Evolutionary conservation across 495 filamentous ascomycete genomes (phyloP).

Genomic region (Trichocladium uniseriatum): DNA sequence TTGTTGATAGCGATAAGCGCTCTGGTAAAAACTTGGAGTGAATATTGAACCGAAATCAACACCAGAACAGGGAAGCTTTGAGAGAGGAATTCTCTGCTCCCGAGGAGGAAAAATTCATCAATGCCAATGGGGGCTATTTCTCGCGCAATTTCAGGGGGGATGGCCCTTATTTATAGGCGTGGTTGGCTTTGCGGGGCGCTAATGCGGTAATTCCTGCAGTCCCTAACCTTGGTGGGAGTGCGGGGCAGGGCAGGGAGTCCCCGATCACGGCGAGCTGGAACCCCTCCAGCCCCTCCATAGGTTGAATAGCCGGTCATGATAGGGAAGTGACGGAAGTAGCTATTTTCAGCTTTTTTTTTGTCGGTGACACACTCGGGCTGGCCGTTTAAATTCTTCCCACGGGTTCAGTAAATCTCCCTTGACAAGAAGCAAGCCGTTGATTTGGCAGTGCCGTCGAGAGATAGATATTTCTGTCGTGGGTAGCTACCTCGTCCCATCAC

Average conservation of each 20-base stretch:
- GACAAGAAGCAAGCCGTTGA: background rate
- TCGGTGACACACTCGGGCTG: no score
- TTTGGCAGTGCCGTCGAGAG: background rate
- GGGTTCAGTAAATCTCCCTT: no score
- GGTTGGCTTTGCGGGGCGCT: background rate
- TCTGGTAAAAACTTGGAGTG: background rate
- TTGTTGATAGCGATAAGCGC: background rate
- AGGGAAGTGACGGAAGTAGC: slow-evolving; percentile 8
- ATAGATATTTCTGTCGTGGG: background rate
- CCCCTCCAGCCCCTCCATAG: slow-evolving; percentile 4
- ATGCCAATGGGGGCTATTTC: background rate
- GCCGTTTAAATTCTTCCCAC: no score
- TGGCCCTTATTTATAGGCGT: background rate
- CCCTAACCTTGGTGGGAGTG: no score
- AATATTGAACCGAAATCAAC: background rate
- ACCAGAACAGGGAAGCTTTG: background rate
- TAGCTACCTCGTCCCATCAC: slow-evolving; percentile 1
- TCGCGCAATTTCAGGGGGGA: background rate
- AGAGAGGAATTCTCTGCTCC: no score
- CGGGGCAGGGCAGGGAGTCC: slow-evolving; percentile 1
- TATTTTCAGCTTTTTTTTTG: background rate
- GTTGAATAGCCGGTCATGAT: slow-evolving; percentile 4
- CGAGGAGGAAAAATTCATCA: background rate
- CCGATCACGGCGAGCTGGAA: slow-evolving; percentile 14
- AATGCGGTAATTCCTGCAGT: slow-evolving; percentile 5